Percentiles rank a stretch among this genome's conserved stretches.
Conservation (phyloP, 371 early-diverging fungal genomes). For the Capillidium rhysosporum region DNA sequence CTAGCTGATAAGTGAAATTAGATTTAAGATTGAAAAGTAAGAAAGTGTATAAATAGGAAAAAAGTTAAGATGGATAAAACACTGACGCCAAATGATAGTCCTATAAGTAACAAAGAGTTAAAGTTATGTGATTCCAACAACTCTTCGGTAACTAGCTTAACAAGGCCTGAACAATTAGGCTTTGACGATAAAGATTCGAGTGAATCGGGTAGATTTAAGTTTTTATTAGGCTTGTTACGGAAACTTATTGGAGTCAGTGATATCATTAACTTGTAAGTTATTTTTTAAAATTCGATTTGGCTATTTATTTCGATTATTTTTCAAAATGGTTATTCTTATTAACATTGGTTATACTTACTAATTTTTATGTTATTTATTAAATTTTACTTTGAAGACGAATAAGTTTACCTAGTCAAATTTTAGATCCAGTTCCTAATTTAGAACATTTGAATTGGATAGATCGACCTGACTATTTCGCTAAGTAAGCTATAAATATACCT, state of each 20-base stretch:
- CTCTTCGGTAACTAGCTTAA: background rate
- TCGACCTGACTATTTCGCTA: constrained; percentile 37
- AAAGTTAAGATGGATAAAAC: too few relatives aligned
- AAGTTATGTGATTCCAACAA: too few relatives aligned
- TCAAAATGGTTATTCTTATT: too few relatives aligned
- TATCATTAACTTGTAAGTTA: constrained; percentile 26
- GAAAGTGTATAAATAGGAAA: too few relatives aligned
- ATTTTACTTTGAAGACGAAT: constrained; percentile 19
- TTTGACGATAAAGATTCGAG: constrained; percentile 6
- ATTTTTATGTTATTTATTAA: background rate
- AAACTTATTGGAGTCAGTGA: constrained; percentile 38
- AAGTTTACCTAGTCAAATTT: constrained; percentile 39
- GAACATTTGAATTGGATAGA: constrained; percentile 60
- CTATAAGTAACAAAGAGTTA: too few relatives aligned
- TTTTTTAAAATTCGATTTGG: background rate
- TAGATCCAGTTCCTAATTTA: constrained; percentile 43
- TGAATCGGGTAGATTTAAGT: constrained; percentile 9
- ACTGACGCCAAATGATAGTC: too few relatives aligned
- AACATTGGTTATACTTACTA: too few relatives aligned
- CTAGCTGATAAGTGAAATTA: too few relatives aligned
- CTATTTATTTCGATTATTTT: too few relatives aligned
- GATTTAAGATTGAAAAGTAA: too few relatives aligned
- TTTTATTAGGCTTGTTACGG: constrained; percentile 26
- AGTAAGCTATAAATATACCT: constrained; percentile 13
- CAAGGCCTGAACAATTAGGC: background rate